Evolutionary conservation across 495 filamentous ascomycete genomes (phyloP).

Genomic region (Tuber indicum): DNA sequence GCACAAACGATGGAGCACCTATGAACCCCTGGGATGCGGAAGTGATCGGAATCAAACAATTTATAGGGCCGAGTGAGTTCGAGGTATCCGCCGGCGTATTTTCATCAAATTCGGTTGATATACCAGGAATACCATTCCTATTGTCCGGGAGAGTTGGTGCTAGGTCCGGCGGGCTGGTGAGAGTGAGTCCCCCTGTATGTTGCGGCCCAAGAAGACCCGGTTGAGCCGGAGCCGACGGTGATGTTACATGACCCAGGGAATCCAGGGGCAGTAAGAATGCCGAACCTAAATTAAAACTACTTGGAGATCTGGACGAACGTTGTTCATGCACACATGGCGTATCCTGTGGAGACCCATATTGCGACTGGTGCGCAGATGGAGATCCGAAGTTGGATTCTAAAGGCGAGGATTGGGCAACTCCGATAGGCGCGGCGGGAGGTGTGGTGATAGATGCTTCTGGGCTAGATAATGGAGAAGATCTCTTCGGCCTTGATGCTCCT

Average conservation of each 20-base stretch:
- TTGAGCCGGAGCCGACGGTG: constrained; percentile 1
- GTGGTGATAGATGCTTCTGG: constrained; percentile 11
- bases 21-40: constrained; percentile 6
- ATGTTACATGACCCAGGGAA: constrained; percentile 14
- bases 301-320: constrained; percentile 9
- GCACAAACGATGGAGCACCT: background rate
- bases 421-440: constrained; percentile 3
- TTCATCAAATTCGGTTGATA: background rate
- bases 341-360: constrained; percentile 37
- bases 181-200: constrained; percentile 4
- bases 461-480: constrained; percentile 26
- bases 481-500: constrained; percentile 33
- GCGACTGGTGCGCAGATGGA: constrained; percentile 41
- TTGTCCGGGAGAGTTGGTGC: constrained; percentile 5
- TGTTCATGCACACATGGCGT: constrained; percentile 30
- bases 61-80: background rate
- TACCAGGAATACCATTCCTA: background rate
- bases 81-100: background rate
- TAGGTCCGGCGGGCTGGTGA: constrained; percentile 4
- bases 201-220: constrained; percentile 3
- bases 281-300: constrained; percentile 9
- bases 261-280: constrained; percentile 14
- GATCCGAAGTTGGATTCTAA: constrained; percentile 17
- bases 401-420: constrained; percentile 8
- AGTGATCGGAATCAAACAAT: background rate